Percentiles rank a stretch among this genome's conserved stretches.
Evolutionary conservation across 2,329 filamentous ascomycete species (phyloP).

Genomic region (Calonectria leucothoes): DNA sequence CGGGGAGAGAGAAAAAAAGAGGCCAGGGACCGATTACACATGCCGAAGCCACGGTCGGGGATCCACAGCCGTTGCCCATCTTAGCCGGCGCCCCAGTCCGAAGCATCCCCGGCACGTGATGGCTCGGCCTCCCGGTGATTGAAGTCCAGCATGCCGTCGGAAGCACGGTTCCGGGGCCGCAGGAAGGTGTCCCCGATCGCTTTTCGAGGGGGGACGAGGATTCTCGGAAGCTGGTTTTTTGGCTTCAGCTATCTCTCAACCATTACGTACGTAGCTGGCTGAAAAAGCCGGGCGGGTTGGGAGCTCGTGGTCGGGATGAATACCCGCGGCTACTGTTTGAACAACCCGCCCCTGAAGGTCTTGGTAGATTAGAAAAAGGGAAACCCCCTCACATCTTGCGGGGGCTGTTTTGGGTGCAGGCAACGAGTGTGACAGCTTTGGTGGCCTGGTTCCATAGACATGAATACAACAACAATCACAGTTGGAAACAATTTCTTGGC

Average conservation of each 20-base stretch:
- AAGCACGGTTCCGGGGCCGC: slow-evolving; percentile 32
- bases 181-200: neutral
- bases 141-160: slow-evolving; percentile 38
- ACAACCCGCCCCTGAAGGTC: neutral
- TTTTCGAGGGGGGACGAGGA: neutral
- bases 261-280: slow-evolving; percentile 13
- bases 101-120: slow-evolving; percentile 19
- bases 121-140: slow-evolving; percentile 35
- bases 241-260: slow-evolving; percentile 12
- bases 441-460: slow-evolving; percentile 1
- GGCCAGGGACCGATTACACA: slow-evolving; percentile 4
- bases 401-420: neutral
- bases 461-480: slow-evolving; percentile 6
- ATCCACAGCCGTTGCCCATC: slow-evolving; percentile 9
- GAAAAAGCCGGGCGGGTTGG: neutral
- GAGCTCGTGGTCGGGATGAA: neutral
- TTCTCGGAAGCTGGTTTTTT: slow-evolving; percentile 11
- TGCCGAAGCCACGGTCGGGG: slow-evolving; percentile 6
- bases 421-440: neutral
- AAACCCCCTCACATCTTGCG: neutral
- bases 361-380: neutral
- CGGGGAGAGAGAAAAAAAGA: neutral
- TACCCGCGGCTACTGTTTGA: slow-evolving; percentile 1
- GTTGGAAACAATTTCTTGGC: neutral
- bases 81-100: slow-evolving; percentile 37